Base-by-base conservation (phyloP, 371 early-diverging fungal species). In the Umbelopsis sp. region DNA sequence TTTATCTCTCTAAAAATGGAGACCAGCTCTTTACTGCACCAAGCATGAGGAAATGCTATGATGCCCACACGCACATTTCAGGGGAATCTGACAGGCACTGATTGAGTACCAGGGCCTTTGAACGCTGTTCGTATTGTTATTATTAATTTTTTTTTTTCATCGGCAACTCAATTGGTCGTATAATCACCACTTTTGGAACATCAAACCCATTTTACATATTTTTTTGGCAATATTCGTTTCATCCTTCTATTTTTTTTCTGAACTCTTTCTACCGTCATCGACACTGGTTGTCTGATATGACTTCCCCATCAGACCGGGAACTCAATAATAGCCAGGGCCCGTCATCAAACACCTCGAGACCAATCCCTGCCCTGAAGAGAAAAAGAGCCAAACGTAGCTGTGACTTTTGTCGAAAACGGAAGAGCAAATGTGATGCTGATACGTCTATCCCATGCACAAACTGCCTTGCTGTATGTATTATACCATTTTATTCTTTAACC, bases 331-430 rank as follows among this genome's bases (percentile, higher is more conserved):
- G 48, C 20, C 25, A 5, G 12, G 6, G 32, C 16, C 29, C 12
- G 66, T 50, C 44, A 65, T 7, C 48, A 0, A 16, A 50, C 22
- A 25, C 68, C 14, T 44, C 68, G 8, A 50, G 65, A 12, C 22
- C 71, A 24, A 25, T 63, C 16, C 70, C 70, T 41, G 76, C 74
- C 29, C 63, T 81, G 20, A 84, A 84, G 69, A 69, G 84, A 22
- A 81, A 82, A 25, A 72, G 84, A 44, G 84, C 84, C 4, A 84
- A 84, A 72, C 66, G 84, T 20, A 84, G 84, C 53, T 84, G 84
- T 71, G 84, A 84, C 66, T 81, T 81, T 69, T 84, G 84, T 65
- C 68, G 84, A 50, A 80, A 82, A 66, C 75, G 82, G 11, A 84
- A 84, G 66, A 77, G 82, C 50, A 73, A 79, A 9, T 84, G 84